These are phyloP conservation scores for Cadophora sp. DNA, from an alignment of 2,329 filamentous ascomycete genomes.

Conservation along the genomic window DNA sequence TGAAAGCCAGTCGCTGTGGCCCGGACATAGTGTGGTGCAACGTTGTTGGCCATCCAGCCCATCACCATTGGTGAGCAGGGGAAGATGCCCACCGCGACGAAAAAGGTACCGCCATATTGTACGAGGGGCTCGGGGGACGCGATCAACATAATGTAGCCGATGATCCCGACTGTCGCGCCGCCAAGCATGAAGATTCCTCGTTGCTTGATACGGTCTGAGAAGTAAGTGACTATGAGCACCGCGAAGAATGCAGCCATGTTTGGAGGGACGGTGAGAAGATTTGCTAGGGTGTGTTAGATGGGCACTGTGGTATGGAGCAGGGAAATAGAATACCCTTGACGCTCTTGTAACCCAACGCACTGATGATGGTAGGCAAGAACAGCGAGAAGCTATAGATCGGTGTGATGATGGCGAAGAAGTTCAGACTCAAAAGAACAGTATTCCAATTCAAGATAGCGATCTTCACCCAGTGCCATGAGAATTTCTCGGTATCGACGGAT, in stretches of 20 bases:
- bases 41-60: constrained; percentile 2
- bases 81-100: not conserved
- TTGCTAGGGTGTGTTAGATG: not conserved
- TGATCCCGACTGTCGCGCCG: constrained; percentile 4
- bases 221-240: constrained; percentile 5
- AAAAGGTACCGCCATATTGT: constrained; percentile 2
- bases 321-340: not conserved
- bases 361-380: not conserved
- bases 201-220: constrained; percentile 6
- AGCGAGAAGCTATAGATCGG: constrained; percentile 4
- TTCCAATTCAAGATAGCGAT: not conserved
- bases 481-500: not conserved
- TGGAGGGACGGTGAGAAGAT: not conserved
- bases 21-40: not conserved
- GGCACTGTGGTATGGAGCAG: not conserved
- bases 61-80: constrained; percentile 1
- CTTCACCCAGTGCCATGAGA: constrained; percentile 10
- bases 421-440: not conserved
- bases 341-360: not conserved
- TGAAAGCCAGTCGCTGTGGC: not conserved
- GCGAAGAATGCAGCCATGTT: constrained; percentile 12
- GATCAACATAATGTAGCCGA: constrained; percentile 10
- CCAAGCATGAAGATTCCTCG: not conserved
- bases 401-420: constrained; percentile 14
- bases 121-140: constrained; percentile 5